A percentile compares a stretch with the other conserved stretches of the same genome.
Evolutionary conservation across 2,329 filamentous ascomycete genomes (phyloP).

Genomic region (Trichoderma sp.): DNA sequence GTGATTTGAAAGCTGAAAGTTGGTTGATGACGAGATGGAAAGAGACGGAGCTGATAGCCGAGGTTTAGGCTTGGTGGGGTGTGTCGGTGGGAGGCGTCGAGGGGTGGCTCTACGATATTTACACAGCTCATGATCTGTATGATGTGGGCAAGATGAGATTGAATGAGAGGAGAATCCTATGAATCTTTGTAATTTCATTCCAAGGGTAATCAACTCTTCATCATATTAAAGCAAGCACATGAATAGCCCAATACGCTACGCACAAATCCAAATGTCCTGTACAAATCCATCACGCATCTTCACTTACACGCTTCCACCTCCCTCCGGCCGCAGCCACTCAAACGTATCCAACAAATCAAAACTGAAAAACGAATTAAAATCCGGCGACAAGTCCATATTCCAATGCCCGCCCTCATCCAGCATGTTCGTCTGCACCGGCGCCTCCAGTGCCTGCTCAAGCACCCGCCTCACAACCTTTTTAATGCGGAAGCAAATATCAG

Average conservation of each 20-base stretch:
- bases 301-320: not conserved
- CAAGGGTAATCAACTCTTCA: not conserved
- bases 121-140: not conserved
- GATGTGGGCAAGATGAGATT: not conserved
- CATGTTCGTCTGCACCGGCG: conserved; percentile 11
- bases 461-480: conserved; percentile 44
- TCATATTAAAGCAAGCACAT: not conserved
- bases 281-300: not conserved
- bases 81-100: not conserved
- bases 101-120: not conserved
- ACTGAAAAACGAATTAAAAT: conserved; percentile 39
- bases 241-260: not conserved
- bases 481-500: conserved; percentile 45
- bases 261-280: not conserved
- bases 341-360: conserved; percentile 53
- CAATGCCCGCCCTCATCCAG: conserved; percentile 4
- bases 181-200: not conserved
- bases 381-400: not conserved
- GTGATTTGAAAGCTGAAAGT: not conserved
- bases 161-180: not conserved
- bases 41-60: conserved; percentile 1
- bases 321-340: conserved; percentile 43
- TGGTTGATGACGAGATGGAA: not conserved
- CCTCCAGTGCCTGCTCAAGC: conserved; percentile 43
- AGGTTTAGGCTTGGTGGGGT: conserved; percentile 21